A percentile compares a stretch with the other conserved stretches of the same genome.
These are phyloP conservation scores for Kodamaea laetipori DNA, from an alignment of 805 yeast species.

Conservation along the genomic window DNA sequence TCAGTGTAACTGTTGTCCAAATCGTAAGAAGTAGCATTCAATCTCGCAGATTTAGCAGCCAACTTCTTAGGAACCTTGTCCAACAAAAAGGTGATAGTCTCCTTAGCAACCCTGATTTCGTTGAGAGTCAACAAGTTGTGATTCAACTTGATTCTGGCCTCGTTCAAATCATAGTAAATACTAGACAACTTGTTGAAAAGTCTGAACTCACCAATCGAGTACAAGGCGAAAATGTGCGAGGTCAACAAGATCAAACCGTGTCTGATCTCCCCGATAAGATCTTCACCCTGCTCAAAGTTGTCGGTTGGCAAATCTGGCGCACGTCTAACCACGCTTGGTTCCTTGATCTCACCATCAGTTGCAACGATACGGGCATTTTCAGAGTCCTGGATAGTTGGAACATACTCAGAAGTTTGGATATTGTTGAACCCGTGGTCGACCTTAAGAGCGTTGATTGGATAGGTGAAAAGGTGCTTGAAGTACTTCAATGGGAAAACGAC, in stretches of 20 bases:
- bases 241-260: conserved; percentile 59
- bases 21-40: conserved; percentile 41
- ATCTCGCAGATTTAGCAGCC: conserved; percentile 43
- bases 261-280: conserved; percentile 55
- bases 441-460: conserved; percentile 38
- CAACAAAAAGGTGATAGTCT: conserved; percentile 53
- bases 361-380: conserved; percentile 26
- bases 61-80: conserved; percentile 63
- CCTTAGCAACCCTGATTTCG: conserved; percentile 52
- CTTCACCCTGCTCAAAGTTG: conserved; percentile 42
- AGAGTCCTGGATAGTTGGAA: conserved; percentile 38
- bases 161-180: conserved; percentile 59
- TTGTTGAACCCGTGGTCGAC: conserved; percentile 33
- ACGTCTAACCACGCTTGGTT: conserved; percentile 8
- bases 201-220: conserved; percentile 70
- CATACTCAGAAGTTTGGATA: conserved; percentile 24
- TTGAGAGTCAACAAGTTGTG: conserved; percentile 54
- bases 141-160: conserved; percentile 54
- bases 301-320: conserved; percentile 59
- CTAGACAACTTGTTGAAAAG: conserved; percentile 56
- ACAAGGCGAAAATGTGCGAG: conserved; percentile 67
- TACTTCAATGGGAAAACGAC: conserved; percentile 63
- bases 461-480: conserved; percentile 46
- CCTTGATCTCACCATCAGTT: conserved; percentile 9
- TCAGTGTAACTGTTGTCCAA: conserved; percentile 47